These are phyloP conservation scores for Chondrostereum purpureum DNA, from an alignment of 1,284 basidiomycete species.

Conservation along the genomic window DNA sequence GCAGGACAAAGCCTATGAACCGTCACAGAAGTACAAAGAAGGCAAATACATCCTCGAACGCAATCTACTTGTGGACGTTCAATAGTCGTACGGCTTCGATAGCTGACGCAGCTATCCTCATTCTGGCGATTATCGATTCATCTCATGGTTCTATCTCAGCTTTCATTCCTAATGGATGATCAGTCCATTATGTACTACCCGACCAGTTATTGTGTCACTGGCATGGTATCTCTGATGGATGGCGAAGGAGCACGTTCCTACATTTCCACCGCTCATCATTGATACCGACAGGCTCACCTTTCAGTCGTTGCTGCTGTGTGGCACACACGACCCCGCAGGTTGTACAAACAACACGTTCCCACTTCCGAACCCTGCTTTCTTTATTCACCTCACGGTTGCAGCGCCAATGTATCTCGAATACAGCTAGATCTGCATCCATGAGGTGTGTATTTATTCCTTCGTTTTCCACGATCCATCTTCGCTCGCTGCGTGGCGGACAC, in stretches of 20 bases:
- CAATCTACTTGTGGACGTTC: conserved; percentile 77
- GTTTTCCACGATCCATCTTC: too few relatives aligned
- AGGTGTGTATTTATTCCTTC: too few relatives aligned
- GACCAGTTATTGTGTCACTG: background rate
- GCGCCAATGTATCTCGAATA: too few relatives aligned
- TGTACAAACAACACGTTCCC: too few relatives aligned
- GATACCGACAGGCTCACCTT: background rate
- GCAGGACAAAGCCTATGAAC: conserved; percentile 88
- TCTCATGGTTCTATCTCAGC: background rate
- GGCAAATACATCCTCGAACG: conserved; percentile 97
- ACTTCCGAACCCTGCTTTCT: too few relatives aligned
- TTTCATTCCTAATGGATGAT: background rate
- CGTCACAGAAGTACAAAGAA: conserved; percentile 95
- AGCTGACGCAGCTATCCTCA: background rate
- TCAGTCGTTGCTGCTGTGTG: background rate
- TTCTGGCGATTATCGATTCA: conserved; percentile 1
- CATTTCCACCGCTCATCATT: background rate
- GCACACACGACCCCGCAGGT: background rate
- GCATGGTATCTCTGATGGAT: background rate
- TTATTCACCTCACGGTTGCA: too few relatives aligned
- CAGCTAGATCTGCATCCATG: too few relatives aligned
- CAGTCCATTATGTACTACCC: background rate
- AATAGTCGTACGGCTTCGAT: conserved; percentile 32
- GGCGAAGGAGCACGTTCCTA: background rate
- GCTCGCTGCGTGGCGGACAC: too few relatives aligned